Evolutionary conservation across 306 rosid species (phyloP).

Genomic region (Quercus robur): DNA sequence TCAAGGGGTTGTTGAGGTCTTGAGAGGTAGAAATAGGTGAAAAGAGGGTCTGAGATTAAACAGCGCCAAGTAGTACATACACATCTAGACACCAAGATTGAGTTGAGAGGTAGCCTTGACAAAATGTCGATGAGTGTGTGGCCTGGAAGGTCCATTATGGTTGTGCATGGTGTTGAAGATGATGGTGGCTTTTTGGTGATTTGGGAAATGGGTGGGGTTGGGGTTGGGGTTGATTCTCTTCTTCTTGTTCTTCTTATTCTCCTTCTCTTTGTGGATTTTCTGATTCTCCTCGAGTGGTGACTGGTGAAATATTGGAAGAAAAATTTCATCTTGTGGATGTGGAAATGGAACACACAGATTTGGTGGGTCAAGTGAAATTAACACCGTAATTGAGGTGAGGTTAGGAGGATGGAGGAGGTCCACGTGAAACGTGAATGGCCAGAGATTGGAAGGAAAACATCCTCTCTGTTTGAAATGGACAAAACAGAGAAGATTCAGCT

Average conservation of each 20-base stretch:
- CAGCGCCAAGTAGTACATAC: slow-evolving; percentile 1
- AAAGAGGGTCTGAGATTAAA: slow-evolving; percentile 5
- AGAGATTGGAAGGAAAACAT: too few species aligned
- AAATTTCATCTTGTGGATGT: background rate
- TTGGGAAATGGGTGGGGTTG: background rate
- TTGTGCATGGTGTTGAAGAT: background rate
- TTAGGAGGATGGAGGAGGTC: too few species aligned
- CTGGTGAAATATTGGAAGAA: background rate
- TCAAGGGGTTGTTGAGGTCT: background rate
- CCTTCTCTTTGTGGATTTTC: background rate
- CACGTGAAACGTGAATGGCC: too few species aligned
- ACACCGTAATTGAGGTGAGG: too few species aligned
- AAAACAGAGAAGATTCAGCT: too few species aligned
- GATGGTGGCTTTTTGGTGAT: background rate
- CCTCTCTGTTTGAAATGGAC: too few species aligned
- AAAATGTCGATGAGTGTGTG: slow-evolving; percentile 6
- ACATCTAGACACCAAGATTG: slow-evolving; percentile 9
- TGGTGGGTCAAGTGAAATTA: too few species aligned
- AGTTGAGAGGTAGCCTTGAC: background rate
- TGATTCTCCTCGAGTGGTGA: background rate
- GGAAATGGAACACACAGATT: too few species aligned
- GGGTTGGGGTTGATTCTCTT: background rate
- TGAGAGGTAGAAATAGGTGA: background rate
- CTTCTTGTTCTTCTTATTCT: background rate
- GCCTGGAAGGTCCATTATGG: slow-evolving; percentile 1